phyloP scores from a whole-genome alignment of 1,139 yeast genomes.

The Pichia sp. region DNA sequence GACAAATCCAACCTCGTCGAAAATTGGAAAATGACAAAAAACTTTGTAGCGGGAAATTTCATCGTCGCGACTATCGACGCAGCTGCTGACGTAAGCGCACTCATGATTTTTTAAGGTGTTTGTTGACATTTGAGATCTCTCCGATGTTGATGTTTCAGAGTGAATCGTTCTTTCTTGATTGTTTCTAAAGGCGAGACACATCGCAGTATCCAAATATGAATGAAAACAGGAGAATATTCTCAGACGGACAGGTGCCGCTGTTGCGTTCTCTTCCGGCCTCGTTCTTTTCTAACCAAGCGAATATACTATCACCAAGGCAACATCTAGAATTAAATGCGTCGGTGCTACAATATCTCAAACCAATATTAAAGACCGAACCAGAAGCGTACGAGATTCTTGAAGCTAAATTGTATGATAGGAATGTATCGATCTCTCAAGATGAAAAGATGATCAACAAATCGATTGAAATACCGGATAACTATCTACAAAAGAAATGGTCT shows the following conservation, averaged over 20 bases:
- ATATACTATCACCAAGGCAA: constrained; percentile 17
- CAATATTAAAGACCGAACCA: constrained; percentile 6
- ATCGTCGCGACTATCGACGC: no score
- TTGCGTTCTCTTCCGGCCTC: constrained; percentile 9
- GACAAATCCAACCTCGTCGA: background rate
- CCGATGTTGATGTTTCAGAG: no score
- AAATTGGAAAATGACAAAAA: background rate
- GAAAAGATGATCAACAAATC: background rate
- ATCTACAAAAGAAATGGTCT: constrained; percentile 86
- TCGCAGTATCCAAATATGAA: background rate
- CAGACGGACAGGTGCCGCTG: constrained; percentile 11
- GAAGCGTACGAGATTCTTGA: constrained; percentile 5
- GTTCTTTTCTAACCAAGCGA: constrained; percentile 6
- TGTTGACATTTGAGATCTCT: no score
- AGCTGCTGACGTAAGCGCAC: background rate
- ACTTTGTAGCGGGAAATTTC: background rate
- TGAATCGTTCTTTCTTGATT: no score
- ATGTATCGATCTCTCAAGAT: background rate
- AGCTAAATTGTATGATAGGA: background rate
- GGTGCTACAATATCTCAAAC: constrained; percentile 20
- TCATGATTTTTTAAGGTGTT: background rate
- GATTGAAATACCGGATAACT: constrained; percentile 35
- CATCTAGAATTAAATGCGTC: constrained; percentile 17
- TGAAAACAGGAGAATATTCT: constrained; percentile 7
- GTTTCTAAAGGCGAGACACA: no score